Evolutionary conservation across 176 grass and related monocot species (phyloP).

Genomic region (Saccharum spontaneum): DNA sequence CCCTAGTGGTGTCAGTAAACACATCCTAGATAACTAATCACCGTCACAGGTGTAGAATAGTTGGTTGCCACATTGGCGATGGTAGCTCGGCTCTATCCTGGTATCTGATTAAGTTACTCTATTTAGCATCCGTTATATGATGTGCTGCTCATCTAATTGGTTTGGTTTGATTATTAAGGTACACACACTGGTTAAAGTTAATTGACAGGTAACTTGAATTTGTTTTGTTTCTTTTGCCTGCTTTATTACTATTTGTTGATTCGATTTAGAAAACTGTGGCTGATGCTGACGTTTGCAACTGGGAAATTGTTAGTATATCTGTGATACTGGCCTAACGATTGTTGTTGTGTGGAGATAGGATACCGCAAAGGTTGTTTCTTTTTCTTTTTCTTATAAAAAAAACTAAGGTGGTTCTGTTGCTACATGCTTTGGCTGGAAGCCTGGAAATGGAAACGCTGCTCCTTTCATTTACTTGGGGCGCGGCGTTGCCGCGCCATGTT

Average conservation of each 20-base stretch:
- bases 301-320: not conserved
- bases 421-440: too few species aligned
- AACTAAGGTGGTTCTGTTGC: too few species aligned
- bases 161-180: not conserved
- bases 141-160: conserved; percentile 1
- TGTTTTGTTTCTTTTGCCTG: not conserved
- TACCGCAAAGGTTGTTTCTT: not conserved
- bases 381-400: not conserved
- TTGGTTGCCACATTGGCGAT: not conserved
- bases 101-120: not conserved
- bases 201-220: not conserved
- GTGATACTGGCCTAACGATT: too few species aligned
- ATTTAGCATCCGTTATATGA: not conserved
- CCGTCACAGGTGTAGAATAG: not conserved
- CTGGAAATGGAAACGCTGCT: too few species aligned
- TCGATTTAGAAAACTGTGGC: not conserved
- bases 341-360: too few species aligned
- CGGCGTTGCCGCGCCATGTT: too few species aligned
- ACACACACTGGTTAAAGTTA: not conserved
- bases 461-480: too few species aligned
- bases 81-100: not conserved
- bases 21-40: not conserved
- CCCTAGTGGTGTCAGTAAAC: not conserved
- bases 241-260: not conserved
- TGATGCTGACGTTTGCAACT: not conserved